Evolutionary conservation across 2,329 filamentous ascomycete genomes (phyloP).

Genomic region (Aaosphaeria pasadenensis): DNA sequence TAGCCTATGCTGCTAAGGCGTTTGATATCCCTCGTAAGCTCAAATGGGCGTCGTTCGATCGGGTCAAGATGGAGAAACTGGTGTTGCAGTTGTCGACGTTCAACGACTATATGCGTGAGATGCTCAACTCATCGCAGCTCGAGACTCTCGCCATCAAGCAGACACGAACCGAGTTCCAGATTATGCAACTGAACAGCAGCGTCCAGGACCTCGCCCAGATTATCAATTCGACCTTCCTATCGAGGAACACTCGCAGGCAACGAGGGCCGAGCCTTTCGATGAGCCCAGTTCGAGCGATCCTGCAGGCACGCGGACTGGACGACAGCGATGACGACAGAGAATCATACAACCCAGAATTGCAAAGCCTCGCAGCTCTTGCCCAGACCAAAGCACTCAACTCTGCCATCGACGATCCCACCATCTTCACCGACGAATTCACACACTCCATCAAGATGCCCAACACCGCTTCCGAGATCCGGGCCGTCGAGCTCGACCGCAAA

Average conservation of each 20-base stretch:
- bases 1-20: slow-evolving; percentile 25
- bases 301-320: slow-evolving; percentile 17
- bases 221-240: slow-evolving; percentile 19
- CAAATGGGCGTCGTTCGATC: slow-evolving; percentile 32
- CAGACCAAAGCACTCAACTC: slow-evolving; percentile 36
- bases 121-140: slow-evolving; percentile 29
- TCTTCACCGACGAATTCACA: slow-evolving; percentile 25
- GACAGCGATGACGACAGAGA: slow-evolving; percentile 17
- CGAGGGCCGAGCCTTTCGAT: slow-evolving; percentile 3
- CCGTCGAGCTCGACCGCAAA: slow-evolving; percentile 16
- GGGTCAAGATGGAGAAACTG: slow-evolving; percentile 27
- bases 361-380: slow-evolving; percentile 27
- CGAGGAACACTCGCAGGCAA: slow-evolving; percentile 6
- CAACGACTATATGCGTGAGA: slow-evolving; percentile 37
- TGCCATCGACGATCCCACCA: slow-evolving; percentile 25
- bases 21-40: slow-evolving; percentile 21
- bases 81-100: slow-evolving; percentile 29
- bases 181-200: slow-evolving; percentile 35
- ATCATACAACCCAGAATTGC: slow-evolving; percentile 7
- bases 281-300: slow-evolving; percentile 11
- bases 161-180: slow-evolving; percentile 33
- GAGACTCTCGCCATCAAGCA: slow-evolving; percentile 27
- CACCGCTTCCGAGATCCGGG: slow-evolving; percentile 15
- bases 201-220: slow-evolving; percentile 36
- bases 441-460: slow-evolving; percentile 17